Conservation (phyloP, 768 basidiomycete species). For the Butyriboletus loyo region DNA sequence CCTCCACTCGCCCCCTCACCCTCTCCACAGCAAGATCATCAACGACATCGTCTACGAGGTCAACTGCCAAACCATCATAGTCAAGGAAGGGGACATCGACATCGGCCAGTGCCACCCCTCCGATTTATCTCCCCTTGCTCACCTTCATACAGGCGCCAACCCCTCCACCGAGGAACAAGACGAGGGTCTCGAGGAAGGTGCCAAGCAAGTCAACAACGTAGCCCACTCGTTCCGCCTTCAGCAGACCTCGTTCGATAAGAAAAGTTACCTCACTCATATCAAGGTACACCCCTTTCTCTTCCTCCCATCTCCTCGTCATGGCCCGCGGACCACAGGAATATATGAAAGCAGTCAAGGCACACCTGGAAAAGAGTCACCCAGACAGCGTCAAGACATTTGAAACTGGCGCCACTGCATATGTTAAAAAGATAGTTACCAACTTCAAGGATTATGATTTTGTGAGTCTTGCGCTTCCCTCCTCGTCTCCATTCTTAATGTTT, state of each 20-base stretch:
- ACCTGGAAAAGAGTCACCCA: conserved; percentile 53
- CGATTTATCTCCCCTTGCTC: not conserved
- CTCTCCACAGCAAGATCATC: conserved; percentile 60
- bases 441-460: conserved; percentile 97
- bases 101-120: conserved; percentile 58
- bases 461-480: conserved; percentile 23
- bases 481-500: not conserved
- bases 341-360: conserved; percentile 86
- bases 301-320: not conserved
- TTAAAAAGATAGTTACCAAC: conserved; percentile 85
- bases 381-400: conserved; percentile 75
- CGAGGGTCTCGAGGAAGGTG: conserved; percentile 79
- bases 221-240: conserved; percentile 90
- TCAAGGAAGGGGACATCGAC: conserved; percentile 82
- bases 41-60: conserved; percentile 85
- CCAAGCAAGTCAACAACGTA: conserved; percentile 81
- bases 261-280: conserved; percentile 74
- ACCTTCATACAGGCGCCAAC: conserved; percentile 67
- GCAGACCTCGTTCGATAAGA: conserved; percentile 83
- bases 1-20: conserved; percentile 6
- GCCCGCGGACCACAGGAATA: conserved; percentile 55
- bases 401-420: conserved; percentile 69
- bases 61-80: conserved; percentile 65
- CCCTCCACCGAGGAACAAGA: conserved; percentile 86
- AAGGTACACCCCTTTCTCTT: conserved; percentile 45